phyloP scores from a whole-genome alignment of 164 flowering plant genomes.

The Vitis labrusca region DNA sequence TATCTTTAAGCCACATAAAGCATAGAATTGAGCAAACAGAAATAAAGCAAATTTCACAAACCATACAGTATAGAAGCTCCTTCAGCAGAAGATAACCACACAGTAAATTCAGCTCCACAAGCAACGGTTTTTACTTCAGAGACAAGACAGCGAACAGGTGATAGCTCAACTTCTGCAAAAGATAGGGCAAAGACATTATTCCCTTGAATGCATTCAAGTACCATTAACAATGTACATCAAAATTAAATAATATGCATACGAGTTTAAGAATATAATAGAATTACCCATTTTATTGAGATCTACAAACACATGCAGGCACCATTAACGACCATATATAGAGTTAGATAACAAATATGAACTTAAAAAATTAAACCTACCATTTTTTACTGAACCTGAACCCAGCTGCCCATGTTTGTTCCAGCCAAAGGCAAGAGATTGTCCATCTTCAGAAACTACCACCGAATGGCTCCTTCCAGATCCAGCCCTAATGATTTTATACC shows the following conservation, averaged over 20 bases:
- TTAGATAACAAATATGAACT: no score
- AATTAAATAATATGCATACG: neutral
- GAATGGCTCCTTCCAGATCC: slow-evolving; percentile 85
- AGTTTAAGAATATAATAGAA: neutral
- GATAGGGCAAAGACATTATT: neutral
- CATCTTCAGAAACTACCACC: slow-evolving; percentile 83
- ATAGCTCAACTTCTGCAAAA: slow-evolving; percentile 69
- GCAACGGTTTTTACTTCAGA: slow-evolving; percentile 64
- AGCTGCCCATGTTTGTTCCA: slow-evolving; percentile 99
- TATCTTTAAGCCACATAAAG: neutral
- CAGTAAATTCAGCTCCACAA: slow-evolving; percentile 97
- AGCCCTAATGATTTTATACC: slow-evolving; percentile 77
- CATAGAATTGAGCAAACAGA: slow-evolving; percentile 1
- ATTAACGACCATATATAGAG: no score
- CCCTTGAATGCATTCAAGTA: neutral
- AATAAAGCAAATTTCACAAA: slow-evolving; percentile 24
- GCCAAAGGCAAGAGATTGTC: slow-evolving; percentile 81
- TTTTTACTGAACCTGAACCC: slow-evolving; percentile 77
- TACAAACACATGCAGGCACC: no score
- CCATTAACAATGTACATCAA: neutral
- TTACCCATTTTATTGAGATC: no score
- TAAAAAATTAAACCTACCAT: slow-evolving; percentile 42
- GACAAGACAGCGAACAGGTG: slow-evolving; percentile 83
- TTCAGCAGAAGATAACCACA: slow-evolving; percentile 84
- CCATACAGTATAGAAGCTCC: slow-evolving; percentile 95